A percentile compares a stretch with the other conserved stretches of the same genome.
Evolutionary conservation across 2,329 filamentous ascomycete species (phyloP).

Genomic region (Diaporthe longicolla): DNA sequence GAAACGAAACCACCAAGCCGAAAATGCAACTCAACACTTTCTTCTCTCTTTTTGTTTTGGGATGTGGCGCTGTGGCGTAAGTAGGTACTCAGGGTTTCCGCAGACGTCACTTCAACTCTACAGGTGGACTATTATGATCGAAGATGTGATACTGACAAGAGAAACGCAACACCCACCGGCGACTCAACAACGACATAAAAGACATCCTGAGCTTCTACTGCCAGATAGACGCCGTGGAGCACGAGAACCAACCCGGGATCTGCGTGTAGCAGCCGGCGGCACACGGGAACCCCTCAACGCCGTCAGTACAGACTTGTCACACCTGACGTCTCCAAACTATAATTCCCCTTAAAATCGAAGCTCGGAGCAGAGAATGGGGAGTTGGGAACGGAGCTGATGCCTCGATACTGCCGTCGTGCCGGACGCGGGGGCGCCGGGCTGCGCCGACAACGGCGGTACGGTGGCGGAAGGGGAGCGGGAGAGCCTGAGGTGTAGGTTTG

Average conservation of each 20-base stretch:
- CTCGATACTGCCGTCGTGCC: background rate
- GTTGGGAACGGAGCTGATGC: background rate
- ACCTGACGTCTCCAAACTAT: too few relatives aligned
- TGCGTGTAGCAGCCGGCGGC: background rate
- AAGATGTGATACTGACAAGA: background rate
- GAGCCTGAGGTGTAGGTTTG: background rate
- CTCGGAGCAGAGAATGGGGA: background rate
- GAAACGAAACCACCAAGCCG: background rate
- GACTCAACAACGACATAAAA: too few relatives aligned
- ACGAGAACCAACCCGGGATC: background rate
- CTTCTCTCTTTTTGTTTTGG: background rate
- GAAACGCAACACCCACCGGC: background rate
- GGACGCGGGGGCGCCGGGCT: background rate
- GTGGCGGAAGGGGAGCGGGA: background rate
- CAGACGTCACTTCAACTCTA: too few relatives aligned
- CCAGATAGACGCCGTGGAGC: background rate
- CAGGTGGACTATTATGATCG: too few relatives aligned
- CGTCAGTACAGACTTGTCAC: too few relatives aligned
- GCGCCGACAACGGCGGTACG: background rate
- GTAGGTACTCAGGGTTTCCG: too few relatives aligned
- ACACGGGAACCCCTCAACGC: background rate
- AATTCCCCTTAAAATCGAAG: background rate
- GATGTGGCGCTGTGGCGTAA: background rate
- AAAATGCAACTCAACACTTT: background rate
- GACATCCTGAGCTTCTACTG: slow-evolving; percentile 6